Evolutionary conservation across 257 asterid genomes (phyloP), one percentile per base, ranked within the genome.

Genomic region (Coffea canephora): DNA sequence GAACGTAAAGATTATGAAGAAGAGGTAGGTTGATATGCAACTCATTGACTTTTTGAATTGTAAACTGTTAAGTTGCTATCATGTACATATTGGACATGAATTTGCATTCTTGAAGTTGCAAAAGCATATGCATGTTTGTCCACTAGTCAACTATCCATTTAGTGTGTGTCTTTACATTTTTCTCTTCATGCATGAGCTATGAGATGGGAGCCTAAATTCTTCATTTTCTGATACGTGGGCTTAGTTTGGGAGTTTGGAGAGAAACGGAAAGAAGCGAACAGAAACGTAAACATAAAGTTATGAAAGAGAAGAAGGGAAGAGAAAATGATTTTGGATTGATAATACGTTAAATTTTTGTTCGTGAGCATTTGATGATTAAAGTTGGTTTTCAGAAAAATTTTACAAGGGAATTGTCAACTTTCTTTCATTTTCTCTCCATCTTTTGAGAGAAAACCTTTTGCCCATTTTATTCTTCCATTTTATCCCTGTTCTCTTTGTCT

Each of bases 1-100:
- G 99, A 94, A 80, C 89, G 95, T 82, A 91, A 91, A 85, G 95
- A 92, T 86, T 88, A 88, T 62, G 98, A 88, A 76, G 97, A 94
- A 82, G 97, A 89, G 95, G 99, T 94, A 84, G 80, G 90, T 76
- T 49, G 23, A 5, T 45, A 23, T 21, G 34, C 36, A 31, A 12
- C 6, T 75, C 54, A 3, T 64, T 71, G 36, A 13, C 23, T 8
- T n/a, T 61, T 14, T 19, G 50, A 23, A 62, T 39, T 39, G 25
- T 23, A 59, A 10, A 73, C 48, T 36, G 27, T 13, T 25, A n/a
- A 64, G 10, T 0, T 46, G 64, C 12, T 67, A 67, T 74, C 68
- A 43, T 79, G 55, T 15, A 15, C 66, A 50, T 48, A 25, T 66
- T 74, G 45, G 64, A 55, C 71, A 67, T 73, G 18, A 27, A 21